Evolutionary conservation across 257 asterid genomes (phyloP).

Genomic region (Penstemon barbatus): DNA sequence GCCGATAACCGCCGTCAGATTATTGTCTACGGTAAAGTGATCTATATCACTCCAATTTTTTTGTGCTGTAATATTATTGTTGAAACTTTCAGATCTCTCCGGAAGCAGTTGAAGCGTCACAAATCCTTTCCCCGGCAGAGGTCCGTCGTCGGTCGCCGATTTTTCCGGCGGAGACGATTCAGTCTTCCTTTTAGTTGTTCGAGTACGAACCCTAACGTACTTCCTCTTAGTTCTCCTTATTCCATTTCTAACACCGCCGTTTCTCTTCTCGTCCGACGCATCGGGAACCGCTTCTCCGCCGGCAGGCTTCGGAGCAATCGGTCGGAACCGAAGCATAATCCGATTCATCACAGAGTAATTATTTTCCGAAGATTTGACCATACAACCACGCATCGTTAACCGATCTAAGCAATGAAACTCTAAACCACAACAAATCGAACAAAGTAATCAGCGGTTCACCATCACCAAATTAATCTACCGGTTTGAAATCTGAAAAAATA

Average conservation of each 20-base stretch:
- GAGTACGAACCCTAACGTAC: constrained; percentile 47
- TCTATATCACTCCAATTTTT: not conserved
- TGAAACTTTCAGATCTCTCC: constrained; percentile 38
- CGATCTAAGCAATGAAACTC: not conserved
- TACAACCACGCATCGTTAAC: constrained; percentile 27
- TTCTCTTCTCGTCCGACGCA: constrained; percentile 12
- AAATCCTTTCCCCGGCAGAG: constrained; percentile 18
- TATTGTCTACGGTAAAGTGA: not conserved
- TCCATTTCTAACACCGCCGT: constrained; percentile 19
- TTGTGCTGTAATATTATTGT: not conserved
- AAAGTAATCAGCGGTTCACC: not conserved
- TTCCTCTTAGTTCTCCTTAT: constrained; percentile 42
- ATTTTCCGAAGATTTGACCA: constrained; percentile 9
- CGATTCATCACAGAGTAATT: constrained; percentile 27
- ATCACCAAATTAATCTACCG: too few relatives aligned
- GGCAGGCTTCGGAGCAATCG: constrained; percentile 58
- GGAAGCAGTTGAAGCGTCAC: constrained; percentile 47
- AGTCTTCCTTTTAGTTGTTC: constrained; percentile 19
- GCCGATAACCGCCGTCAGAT: constrained; percentile 15
- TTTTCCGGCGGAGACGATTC: constrained; percentile 27
- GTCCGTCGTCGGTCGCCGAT: constrained; percentile 22
- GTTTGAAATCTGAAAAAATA: not conserved
- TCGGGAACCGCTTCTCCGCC: constrained; percentile 24
- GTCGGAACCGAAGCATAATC: constrained; percentile 49
- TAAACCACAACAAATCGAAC: too few relatives aligned